phyloP scores from a whole-genome alignment of 768 basidiomycete species.

The Boletellus sp. region DNA sequence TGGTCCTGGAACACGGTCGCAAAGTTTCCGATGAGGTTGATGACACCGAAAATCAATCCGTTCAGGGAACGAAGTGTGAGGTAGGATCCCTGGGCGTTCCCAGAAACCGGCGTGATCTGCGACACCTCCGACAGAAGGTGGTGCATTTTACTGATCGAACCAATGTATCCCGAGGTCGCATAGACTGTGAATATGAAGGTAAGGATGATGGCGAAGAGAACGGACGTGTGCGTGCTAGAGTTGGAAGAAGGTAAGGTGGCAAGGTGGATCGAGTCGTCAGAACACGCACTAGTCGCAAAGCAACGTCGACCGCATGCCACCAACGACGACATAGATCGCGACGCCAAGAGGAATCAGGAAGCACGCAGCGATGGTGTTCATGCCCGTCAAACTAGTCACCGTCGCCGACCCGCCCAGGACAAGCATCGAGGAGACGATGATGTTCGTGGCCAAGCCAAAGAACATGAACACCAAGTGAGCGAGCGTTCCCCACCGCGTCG shows the following conservation, averaged over 20 bases:
- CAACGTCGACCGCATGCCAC: conserved; percentile 82
- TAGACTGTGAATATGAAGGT: conserved; percentile 78
- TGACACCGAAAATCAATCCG: conserved; percentile 79
- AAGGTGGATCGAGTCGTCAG: not conserved
- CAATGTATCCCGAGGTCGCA: conserved; percentile 74
- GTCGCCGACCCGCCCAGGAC: conserved; percentile 83
- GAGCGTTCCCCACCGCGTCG: conserved; percentile 69
- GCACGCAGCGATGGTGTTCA: conserved; percentile 86
- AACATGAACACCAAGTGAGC: conserved; percentile 87
- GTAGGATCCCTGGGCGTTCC: conserved; percentile 86
- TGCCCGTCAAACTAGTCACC: conserved; percentile 83
- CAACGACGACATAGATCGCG: conserved; percentile 82
- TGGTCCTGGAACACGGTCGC: conserved; percentile 62
- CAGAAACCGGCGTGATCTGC: conserved; percentile 53
- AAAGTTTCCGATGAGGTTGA: conserved; percentile 87
- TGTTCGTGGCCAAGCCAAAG: conserved; percentile 89
- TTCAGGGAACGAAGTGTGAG: conserved; percentile 75
- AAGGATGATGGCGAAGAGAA: conserved; percentile 85
- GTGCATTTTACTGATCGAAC: conserved; percentile 75
- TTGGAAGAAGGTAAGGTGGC: not conserved
- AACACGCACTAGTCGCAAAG: conserved; percentile 78
- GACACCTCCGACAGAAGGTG: conserved; percentile 66
- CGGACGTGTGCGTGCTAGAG: conserved; percentile 75
- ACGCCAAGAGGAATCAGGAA: conserved; percentile 90
- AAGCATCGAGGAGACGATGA: conserved; percentile 87